phyloP scores from a whole-genome alignment of 306 rosid species.

The Mucuna pruriens region DNA sequence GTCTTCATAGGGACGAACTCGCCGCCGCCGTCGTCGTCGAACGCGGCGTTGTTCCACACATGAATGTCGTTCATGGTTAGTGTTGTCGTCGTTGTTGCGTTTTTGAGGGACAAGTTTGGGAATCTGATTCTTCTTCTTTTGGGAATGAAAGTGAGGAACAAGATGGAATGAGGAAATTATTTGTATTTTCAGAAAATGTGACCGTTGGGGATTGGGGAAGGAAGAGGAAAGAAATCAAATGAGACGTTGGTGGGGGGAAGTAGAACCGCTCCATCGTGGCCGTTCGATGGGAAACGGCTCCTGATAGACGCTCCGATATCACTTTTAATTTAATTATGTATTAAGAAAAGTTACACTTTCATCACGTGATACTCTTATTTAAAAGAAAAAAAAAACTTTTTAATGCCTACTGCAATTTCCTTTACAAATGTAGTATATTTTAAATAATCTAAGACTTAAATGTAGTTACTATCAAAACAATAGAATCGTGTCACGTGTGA shows the following conservation, averaged over 20 bases:
- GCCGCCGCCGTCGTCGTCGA: conserved; percentile 14
- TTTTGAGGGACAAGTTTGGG: neutral
- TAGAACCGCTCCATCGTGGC: neutral
- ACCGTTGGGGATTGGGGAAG: conserved; percentile 8
- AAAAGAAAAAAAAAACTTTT: no score
- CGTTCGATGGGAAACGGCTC: conserved; percentile 27
- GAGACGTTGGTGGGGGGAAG: conserved; percentile 5
- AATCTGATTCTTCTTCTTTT: neutral
- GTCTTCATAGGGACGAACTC: neutral
- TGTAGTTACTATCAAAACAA: no score
- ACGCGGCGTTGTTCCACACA: conserved; percentile 49
- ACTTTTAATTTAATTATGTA: neutral
- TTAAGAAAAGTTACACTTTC: no score
- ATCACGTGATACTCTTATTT: no score
- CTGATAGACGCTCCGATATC: conserved; percentile 3
- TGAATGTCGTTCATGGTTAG: conserved; percentile 23
- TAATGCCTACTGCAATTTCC: no score
- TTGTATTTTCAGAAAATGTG: conserved; percentile 35
- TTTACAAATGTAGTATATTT: no score
- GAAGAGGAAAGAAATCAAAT: neutral
- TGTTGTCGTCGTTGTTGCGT: neutral
- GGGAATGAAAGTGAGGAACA: neutral
- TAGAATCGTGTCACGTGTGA: no score
- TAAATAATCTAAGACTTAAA: no score
- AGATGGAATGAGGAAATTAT: conserved; percentile 1